phyloP scores from a whole-genome alignment of 257 asterid species.

The Solanum clarkiae region DNA sequence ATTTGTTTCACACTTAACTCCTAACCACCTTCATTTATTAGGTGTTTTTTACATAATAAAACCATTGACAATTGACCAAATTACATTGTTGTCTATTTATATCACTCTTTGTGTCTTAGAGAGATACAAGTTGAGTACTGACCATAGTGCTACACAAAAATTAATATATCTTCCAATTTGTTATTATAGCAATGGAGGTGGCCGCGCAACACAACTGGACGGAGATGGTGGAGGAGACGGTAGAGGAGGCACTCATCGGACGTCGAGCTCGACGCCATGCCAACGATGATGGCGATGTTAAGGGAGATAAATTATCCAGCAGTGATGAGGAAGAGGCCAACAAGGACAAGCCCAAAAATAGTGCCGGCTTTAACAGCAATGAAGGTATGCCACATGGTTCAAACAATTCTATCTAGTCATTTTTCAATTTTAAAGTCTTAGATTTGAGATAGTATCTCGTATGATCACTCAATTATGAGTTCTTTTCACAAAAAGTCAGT shows the following conservation, averaged over 20 bases:
- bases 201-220: not conserved
- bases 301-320: not conserved
- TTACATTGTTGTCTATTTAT: not conserved
- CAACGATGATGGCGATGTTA: not conserved
- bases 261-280: not conserved
- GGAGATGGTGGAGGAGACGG: not conserved
- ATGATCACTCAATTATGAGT: no score
- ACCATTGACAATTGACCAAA: not conserved
- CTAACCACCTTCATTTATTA: not conserved
- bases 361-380: slow-evolving; percentile 16
- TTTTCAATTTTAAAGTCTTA: not conserved
- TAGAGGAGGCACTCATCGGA: not conserved
- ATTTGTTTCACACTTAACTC: not conserved
- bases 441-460: no score
- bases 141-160: not conserved
- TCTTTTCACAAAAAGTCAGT: no score
- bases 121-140: not conserved
- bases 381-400: slow-evolving; percentile 12
- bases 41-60: not conserved
- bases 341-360: not conserved
- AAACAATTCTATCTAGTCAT: not conserved
- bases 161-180: not conserved
- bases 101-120: not conserved
- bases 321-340: not conserved
- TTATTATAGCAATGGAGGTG: not conserved